Evolutionary conservation across 202 grass and related monocot species (phyloP).

Genomic region (Setaria italica): DNA sequence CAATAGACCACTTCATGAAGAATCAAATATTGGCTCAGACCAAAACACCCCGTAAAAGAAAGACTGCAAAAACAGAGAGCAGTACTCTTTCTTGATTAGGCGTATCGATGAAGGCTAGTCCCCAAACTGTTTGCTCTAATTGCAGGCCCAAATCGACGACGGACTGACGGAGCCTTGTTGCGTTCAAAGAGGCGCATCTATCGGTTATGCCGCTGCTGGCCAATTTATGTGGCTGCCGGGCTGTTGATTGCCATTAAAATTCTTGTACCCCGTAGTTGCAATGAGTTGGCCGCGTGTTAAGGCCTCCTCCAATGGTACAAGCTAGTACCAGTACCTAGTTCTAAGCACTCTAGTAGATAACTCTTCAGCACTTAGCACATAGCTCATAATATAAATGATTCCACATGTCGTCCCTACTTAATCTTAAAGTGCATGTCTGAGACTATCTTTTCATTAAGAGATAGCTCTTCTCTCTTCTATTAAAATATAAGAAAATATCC

Average conservation of each 20-base stretch:
- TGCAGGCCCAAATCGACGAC: slow-evolving; percentile 11
- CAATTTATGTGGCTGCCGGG: slow-evolving; percentile 60
- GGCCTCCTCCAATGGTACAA: too few relatives aligned
- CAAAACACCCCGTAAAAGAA: background rate
- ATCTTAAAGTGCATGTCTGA: too few relatives aligned
- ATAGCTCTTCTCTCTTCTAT: too few relatives aligned
- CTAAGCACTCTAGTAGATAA: too few relatives aligned
- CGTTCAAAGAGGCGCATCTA: slow-evolving; percentile 1
- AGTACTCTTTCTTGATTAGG: background rate
- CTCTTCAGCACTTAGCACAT: too few relatives aligned
- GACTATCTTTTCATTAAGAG: too few relatives aligned
- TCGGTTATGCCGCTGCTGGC: slow-evolving; percentile 44
- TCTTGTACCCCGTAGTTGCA: slow-evolving; percentile 2
- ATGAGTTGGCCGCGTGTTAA: slow-evolving; percentile 40
- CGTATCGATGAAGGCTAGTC: slow-evolving; percentile 22
- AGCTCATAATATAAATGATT: too few relatives aligned
- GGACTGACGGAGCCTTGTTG: background rate
- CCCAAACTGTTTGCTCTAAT: slow-evolving; percentile 17
- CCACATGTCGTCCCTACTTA: too few relatives aligned
- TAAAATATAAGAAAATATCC: too few relatives aligned
- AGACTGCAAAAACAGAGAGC: background rate
- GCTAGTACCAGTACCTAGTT: too few relatives aligned
- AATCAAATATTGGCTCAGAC: background rate
- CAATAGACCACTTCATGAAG: background rate
- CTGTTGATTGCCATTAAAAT: slow-evolving; percentile 48